Conservation (phyloP, 495 filamentous ascomycete genomes). For the Penicillium pancosmium region DNA sequence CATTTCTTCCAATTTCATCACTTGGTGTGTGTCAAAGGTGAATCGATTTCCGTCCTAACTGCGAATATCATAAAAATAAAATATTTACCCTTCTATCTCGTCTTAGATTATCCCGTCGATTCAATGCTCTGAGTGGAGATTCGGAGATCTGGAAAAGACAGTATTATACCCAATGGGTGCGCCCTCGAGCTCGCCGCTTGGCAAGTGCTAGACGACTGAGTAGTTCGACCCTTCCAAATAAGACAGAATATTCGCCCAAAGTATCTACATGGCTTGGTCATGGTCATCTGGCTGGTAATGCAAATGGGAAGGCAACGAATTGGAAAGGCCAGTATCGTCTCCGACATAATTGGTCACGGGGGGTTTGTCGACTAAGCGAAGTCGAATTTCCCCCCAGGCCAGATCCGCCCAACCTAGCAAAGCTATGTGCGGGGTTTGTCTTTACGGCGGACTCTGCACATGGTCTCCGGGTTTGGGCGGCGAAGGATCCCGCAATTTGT, state of each 20-base stretch:
- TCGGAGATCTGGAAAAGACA: conserved; percentile 88
- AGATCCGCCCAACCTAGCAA: conserved; percentile 64
- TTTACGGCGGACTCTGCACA: conserved; percentile 71
- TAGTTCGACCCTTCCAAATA: conserved; percentile 34
- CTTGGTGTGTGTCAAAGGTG: conserved; percentile 72
- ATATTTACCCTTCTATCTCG: conserved; percentile 10
- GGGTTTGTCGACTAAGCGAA: conserved; percentile 78
- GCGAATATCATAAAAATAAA: too few species aligned
- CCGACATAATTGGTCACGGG: conserved; percentile 88
- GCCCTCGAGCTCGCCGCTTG: conserved; percentile 76
- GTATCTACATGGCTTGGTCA: conserved; percentile 85
- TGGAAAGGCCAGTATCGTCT: conserved; percentile 94
- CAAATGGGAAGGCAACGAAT: conserved; percentile 55
- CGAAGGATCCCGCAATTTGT: conserved; percentile 55
- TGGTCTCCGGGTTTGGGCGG: conserved; percentile 78
- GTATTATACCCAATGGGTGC: conserved; percentile 89
- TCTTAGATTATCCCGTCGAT: conserved; percentile 71
- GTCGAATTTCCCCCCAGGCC: conserved; percentile 64
- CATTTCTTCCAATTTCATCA: conserved; percentile 67
- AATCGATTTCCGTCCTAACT: too few species aligned
- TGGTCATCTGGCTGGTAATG: conserved; percentile 49
- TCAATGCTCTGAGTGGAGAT: conserved; percentile 75
- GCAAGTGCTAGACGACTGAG: conserved; percentile 59
- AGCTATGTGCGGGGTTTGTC: conserved; percentile 72
- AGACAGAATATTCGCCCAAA: conserved; percentile 68